phyloP scores from a whole-genome alignment of 108 stramenopile genomes.

The Skeletonema tropicum region DNA sequence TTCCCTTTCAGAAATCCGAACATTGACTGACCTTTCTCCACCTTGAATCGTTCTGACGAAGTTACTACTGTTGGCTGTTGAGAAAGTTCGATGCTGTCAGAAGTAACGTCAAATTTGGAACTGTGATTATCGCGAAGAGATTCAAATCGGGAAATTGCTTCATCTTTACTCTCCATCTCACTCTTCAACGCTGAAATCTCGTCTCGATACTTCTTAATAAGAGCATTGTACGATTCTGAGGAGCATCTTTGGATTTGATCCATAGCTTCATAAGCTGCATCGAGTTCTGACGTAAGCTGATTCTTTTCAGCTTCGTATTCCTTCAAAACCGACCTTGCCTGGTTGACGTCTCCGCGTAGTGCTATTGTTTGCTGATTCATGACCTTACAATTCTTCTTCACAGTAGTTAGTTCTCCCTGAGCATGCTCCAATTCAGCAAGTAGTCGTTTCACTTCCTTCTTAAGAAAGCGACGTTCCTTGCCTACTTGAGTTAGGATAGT shows the following conservation, averaged over 20 bases:
- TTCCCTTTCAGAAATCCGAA: slow-evolving; percentile 39
- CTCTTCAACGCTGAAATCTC: slow-evolving; percentile 17
- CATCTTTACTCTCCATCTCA: slow-evolving; percentile 13
- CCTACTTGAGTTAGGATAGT: slow-evolving; percentile 12
- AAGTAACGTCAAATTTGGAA: slow-evolving; percentile 28
- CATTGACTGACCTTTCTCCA: slow-evolving; percentile 41
- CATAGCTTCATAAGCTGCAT: slow-evolving; percentile 19
- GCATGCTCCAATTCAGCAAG: slow-evolving; percentile 18
- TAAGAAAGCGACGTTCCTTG: slow-evolving; percentile 20
- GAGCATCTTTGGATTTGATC: slow-evolving; percentile 7
- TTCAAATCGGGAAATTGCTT: neutral
- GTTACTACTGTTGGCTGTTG: slow-evolving; percentile 14
- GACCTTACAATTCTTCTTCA: slow-evolving; percentile 5
- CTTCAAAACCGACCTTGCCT: slow-evolving; percentile 16
- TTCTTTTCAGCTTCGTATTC: slow-evolving; percentile 28
- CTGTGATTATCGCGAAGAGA: neutral
- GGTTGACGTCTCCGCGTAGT: slow-evolving; percentile 7
- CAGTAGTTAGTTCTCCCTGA: slow-evolving; percentile 9
- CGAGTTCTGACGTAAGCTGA: slow-evolving; percentile 7
- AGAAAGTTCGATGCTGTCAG: slow-evolving; percentile 12
- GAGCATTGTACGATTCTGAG: slow-evolving; percentile 9
- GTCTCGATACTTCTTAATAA: slow-evolving; percentile 12
- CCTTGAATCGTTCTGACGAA: slow-evolving; percentile 32
- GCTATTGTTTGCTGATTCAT: slow-evolving; percentile 9
- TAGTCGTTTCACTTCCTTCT: slow-evolving; percentile 33